Evolutionary conservation across 2,329 filamentous ascomycete species (phyloP).

Genomic region (Aspergillus floridensis): DNA sequence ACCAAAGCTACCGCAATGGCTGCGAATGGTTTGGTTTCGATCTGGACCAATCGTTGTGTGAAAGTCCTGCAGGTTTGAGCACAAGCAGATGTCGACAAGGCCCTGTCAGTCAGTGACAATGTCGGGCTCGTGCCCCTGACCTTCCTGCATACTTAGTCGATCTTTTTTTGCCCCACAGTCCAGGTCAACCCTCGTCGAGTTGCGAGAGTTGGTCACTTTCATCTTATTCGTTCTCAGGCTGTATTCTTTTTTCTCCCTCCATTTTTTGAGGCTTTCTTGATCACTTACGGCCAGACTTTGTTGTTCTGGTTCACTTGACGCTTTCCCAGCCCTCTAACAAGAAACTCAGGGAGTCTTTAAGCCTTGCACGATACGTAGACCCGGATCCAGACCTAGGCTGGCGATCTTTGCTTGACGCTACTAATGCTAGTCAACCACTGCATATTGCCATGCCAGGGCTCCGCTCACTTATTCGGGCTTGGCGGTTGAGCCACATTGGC

Average conservation of each 20-base stretch:
- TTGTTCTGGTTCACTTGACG: neutral
- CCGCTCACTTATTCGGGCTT: slow-evolving; percentile 7
- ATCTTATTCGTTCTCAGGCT: slow-evolving; percentile 2
- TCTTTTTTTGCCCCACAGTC: slow-evolving; percentile 13
- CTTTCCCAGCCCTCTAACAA: neutral
- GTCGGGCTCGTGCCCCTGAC: slow-evolving; percentile 17
- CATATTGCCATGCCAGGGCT: slow-evolving; percentile 10
- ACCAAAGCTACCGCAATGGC: neutral
- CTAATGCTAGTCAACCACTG: neutral
- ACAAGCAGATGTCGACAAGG: slow-evolving; percentile 9
- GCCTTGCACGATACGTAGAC: slow-evolving; percentile 6
- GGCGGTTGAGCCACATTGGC: slow-evolving; percentile 12
- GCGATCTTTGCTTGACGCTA: slow-evolving; percentile 10
- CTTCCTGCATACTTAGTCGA: slow-evolving; percentile 20
- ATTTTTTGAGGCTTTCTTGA: neutral
- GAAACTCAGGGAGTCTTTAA: neutral
- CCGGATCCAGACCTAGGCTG: slow-evolving; percentile 14
- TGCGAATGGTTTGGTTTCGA: slow-evolving; percentile 12
- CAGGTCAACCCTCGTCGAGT: slow-evolving; percentile 8
- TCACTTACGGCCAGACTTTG: neutral
- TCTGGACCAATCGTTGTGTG: slow-evolving; percentile 6
- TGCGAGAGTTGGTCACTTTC: slow-evolving; percentile 3
- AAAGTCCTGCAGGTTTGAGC: slow-evolving; percentile 7
- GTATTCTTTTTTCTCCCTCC: neutral
- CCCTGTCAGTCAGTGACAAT: slow-evolving; percentile 3